phyloP scores from a whole-genome alignment of 805 yeast genomes.

The Ogataea paradorogensis region DNA sequence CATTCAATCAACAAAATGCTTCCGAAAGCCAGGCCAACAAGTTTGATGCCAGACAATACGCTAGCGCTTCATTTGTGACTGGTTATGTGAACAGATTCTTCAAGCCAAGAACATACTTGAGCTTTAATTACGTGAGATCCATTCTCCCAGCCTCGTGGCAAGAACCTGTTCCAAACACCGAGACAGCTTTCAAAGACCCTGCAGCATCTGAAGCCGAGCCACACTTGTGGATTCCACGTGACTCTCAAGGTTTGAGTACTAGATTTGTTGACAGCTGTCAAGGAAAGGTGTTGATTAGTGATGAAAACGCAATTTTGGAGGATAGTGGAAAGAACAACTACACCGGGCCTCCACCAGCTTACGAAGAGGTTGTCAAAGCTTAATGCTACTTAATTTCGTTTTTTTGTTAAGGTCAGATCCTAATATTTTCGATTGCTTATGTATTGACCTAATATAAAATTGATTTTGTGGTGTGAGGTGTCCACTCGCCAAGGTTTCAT shows the following conservation, averaged over 20 bases:
- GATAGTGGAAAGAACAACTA: constrained; percentile 55
- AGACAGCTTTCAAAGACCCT: constrained; percentile 49
- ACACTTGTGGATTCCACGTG: constrained; percentile 68
- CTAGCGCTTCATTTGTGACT: constrained; percentile 11
- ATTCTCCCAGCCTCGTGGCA: constrained; percentile 39
- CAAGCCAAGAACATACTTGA: constrained; percentile 39
- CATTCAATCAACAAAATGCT: constrained; percentile 17
- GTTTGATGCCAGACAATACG: constrained; percentile 7
- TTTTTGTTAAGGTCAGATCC: constrained; percentile 17
- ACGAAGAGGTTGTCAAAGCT: constrained; percentile 43
- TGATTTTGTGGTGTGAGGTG: constrained; percentile 5
- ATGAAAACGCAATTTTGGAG: constrained; percentile 54
- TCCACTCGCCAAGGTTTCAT: background rate
- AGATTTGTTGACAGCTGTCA: constrained; percentile 54
- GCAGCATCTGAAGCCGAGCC: constrained; percentile 56
- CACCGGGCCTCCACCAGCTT: constrained; percentile 70
- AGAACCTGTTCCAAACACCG: constrained; percentile 12
- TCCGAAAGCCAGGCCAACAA: constrained; percentile 5
- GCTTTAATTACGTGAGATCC: constrained; percentile 40
- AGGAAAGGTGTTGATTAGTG: constrained; percentile 53
- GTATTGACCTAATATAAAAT: background rate
- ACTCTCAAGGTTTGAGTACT: constrained; percentile 62
- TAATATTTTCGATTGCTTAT: constrained; percentile 2
- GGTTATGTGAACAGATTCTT: constrained; percentile 35
- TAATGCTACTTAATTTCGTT: constrained; percentile 18